A percentile compares a stretch with the other conserved stretches of the same genome.
phyloP scores from a whole-genome alignment of 805 yeast genomes.

The Isabelozyma pseudorhagii region DNA sequence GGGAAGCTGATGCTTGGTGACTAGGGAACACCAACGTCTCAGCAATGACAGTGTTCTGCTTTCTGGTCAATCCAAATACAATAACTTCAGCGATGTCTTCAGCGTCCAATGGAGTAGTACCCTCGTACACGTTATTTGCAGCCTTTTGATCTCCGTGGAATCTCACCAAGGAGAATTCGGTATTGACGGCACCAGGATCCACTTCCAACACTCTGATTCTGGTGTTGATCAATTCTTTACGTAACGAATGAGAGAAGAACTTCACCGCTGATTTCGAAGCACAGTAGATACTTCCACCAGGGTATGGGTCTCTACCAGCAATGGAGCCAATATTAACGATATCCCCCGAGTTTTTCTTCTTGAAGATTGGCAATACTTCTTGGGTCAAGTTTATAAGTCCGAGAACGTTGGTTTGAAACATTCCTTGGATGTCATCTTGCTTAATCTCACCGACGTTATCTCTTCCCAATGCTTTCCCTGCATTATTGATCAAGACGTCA shows the following conservation, averaged over 20 bases:
- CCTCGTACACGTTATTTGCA: constrained; percentile 33
- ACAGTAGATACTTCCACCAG: constrained; percentile 38
- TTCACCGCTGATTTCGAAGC: constrained; percentile 37
- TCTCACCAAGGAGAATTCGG: constrained; percentile 37
- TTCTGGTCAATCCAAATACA: constrained; percentile 34
- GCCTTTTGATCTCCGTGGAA: constrained; percentile 27
- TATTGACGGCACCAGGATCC: constrained; percentile 40
- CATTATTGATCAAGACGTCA: constrained; percentile 37
- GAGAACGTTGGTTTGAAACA: constrained; percentile 36
- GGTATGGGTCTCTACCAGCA: constrained; percentile 38
- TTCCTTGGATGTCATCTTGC: constrained; percentile 29
- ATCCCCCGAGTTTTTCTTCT: constrained; percentile 32
- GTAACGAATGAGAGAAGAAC: constrained; percentile 29
- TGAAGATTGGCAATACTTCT: constrained; percentile 34
- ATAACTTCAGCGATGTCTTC: constrained; percentile 38
- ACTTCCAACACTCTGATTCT: constrained; percentile 36
- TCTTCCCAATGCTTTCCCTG: constrained; percentile 38
- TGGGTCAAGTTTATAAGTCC: constrained; percentile 37
- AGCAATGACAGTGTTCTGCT: constrained; percentile 34
- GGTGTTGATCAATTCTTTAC: constrained; percentile 36
- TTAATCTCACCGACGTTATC: constrained; percentile 27
- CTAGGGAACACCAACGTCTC: constrained; percentile 37
- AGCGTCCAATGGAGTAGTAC: constrained; percentile 31
- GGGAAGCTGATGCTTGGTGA: constrained; percentile 33
- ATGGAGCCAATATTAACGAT: constrained; percentile 36